Evolutionary conservation across 164 flowering plant genomes (phyloP), one percentile per base, ranked within the genome.

Genomic region (Vitis cinerea): DNA sequence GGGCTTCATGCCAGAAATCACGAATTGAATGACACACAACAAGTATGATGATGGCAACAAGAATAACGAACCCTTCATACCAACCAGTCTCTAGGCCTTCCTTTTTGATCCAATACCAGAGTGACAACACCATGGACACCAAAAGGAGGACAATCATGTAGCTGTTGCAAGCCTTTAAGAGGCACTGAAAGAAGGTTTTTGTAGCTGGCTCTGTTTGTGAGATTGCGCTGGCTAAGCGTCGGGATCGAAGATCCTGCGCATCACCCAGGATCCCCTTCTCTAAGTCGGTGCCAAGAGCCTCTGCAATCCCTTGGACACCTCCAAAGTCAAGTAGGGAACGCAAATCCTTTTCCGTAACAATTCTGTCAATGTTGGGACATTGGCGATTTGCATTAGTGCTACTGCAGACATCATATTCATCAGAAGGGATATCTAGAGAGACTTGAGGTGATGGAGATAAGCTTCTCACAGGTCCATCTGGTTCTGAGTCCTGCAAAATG

Each of bases 41-140:
- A n/a, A 70, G 58, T 17, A 66, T 48, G 49, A 70, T 16, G 30
- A 71, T 48, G 8, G 49, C 66, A 3, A 62, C 6, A 50, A 75
- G 0, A 17, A 71, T 16, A 10, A 75, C 5, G 12, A 37, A 47
- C 6, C 74, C 71, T 31, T 70, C 66, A 44, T 19, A 4, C 71
- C 74, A 75, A 15, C 71, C 78, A 10, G 17, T 55, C 29, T 11
- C 4, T n/a, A 14, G 9, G n/a, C 78, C 78, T 44, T 71, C 64
- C 60, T 50, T 50, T 13, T 55, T 48, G 54, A 75, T 56, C 31
- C 74, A 71, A 66, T 71, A 66, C 59, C 30, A 57, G 14, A 66
- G 16, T 15, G 74, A 66, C 48, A 71, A 16, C 1, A 13, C 48
- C 29, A 68, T 71, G 50, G 59, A 52, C 15, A 67, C 1, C 8